Evolutionary conservation across 768 basidiomycete species (phyloP), one percentile per base, ranked within the genome.

Genomic region (Favolaschia claudopus): DNA sequence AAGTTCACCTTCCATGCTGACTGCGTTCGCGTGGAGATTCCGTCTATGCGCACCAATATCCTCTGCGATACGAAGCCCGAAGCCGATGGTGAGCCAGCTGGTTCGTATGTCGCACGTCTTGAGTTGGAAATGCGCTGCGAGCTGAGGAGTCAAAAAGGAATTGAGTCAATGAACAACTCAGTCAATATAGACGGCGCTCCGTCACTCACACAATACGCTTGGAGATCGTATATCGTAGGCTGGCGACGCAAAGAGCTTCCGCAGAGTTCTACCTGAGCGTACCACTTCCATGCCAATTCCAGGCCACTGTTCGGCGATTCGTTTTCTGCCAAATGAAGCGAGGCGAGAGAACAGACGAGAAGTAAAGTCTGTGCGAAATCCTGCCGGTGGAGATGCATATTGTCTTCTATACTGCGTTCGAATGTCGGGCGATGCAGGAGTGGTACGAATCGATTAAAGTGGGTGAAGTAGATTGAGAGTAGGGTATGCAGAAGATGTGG

Each of bases 281-380:
- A 44, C 29, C 38, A 42, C 5, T 19, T 20, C 25, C 17, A 15
- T 25, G 27, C n/a, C 32, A 40, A 24, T n/a, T 31, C 7, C 20
- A n/a, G n/a, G n/a, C n/a, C 12, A 4, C 2, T 4, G 15, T 24
- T 19, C 7, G 31, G 14, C 7, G 17, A 13, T 28, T 22, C 19
- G n/a, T 31, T 27, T n/a, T 15, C 19, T 7, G 20, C 34, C 28
- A 33, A 15, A 15, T 59, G 34, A n/a, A 28, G 34, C 13, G 82
- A 67, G 3, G 78, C 87, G 38, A 78, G 68, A 0, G 87, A 85
- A 64, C 83, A 84, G 0, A 86, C 74, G 10, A 84, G 69, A 10
- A 87, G 73, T 37, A 86, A 79, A 1, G 79, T 74, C 3, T 71
- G 58, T 0, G 71, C 74, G 60, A 88, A 85, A 0, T 71, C 64